Conservation (phyloP, 129 eudicot species). For the Scalesia atractyloides region DNA sequence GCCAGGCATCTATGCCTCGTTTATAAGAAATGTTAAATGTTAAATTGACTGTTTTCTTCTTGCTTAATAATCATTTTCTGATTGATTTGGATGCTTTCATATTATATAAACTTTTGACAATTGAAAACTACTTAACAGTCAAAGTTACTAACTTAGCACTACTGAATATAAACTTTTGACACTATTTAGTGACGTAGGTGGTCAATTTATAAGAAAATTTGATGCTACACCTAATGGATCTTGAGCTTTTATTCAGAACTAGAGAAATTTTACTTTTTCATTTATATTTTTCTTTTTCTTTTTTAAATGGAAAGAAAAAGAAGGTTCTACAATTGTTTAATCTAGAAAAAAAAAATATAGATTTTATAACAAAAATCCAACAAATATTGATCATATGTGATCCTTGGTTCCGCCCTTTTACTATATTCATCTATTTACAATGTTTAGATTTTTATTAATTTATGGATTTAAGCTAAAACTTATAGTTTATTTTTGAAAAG, state of each 20-base stretch:
- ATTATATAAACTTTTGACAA: neutral
- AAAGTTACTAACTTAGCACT: neutral
- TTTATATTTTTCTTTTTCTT: neutral
- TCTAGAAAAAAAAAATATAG: too few species aligned
- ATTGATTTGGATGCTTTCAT: constrained; percentile 24
- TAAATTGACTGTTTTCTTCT: neutral
- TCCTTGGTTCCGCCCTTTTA: too few species aligned
- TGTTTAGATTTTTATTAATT: too few species aligned
- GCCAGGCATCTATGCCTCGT: constrained; percentile 23
- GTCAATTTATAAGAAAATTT: neutral
- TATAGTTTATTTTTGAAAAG: too few species aligned
- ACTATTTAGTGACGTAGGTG: neutral
- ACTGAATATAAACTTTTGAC: too few species aligned
- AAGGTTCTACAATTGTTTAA: neutral
- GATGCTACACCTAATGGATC: neutral
- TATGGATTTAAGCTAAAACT: neutral
- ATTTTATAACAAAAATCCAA: too few species aligned
- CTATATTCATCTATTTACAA: too few species aligned
- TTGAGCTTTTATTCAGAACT: neutral
- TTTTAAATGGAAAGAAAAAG: neutral
- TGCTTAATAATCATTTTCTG: constrained; percentile 21
- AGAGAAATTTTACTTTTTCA: neutral
- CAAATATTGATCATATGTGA: too few species aligned
- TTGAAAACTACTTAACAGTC: neutral
- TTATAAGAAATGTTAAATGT: constrained; percentile 26